Percentiles rank a stretch among this genome's conserved stretches.
Conservation (phyloP, 208 protist species). For the Leishmania arabica region DNA sequence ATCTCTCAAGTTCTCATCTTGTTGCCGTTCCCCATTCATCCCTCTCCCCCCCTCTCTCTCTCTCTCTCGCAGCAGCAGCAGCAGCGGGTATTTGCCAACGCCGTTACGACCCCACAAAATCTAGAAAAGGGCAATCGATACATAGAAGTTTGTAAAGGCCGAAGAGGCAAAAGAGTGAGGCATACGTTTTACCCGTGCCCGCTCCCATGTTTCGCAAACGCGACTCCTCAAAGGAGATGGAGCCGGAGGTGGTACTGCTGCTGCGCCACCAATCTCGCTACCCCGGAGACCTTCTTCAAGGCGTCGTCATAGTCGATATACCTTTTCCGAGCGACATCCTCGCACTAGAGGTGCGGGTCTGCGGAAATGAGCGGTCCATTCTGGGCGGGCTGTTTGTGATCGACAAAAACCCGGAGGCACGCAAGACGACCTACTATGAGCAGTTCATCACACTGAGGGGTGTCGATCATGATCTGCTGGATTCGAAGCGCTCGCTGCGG, state of each 20-base stretch:
- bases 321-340: slow-evolving; percentile 29
- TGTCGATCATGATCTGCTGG: slow-evolving; percentile 33
- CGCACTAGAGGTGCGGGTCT: slow-evolving; percentile 46
- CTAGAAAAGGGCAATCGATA: neutral
- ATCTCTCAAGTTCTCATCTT: neutral
- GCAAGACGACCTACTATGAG: slow-evolving; percentile 53
- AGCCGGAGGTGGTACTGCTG: slow-evolving; percentile 38
- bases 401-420: slow-evolving; percentile 38
- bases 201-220: slow-evolving; percentile 16
- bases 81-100: neutral
- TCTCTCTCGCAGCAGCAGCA: neutral
- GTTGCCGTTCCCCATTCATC: neutral
- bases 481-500: slow-evolving; percentile 12
- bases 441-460: slow-evolving; percentile 52
- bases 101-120: neutral
- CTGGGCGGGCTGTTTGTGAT: slow-evolving; percentile 36
- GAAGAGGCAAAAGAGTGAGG: no score
- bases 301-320: slow-evolving; percentile 55
- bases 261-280: slow-evolving; percentile 34
- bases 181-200: neutral
- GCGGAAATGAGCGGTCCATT: slow-evolving; percentile 33
- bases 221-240: slow-evolving; percentile 17
- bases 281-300: slow-evolving; percentile 55
- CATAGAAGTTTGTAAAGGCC: neutral
- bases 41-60: neutral